Evolutionary conservation across 352 stramenopile species (phyloP).

Genomic region (Pythium dissimile): DNA sequence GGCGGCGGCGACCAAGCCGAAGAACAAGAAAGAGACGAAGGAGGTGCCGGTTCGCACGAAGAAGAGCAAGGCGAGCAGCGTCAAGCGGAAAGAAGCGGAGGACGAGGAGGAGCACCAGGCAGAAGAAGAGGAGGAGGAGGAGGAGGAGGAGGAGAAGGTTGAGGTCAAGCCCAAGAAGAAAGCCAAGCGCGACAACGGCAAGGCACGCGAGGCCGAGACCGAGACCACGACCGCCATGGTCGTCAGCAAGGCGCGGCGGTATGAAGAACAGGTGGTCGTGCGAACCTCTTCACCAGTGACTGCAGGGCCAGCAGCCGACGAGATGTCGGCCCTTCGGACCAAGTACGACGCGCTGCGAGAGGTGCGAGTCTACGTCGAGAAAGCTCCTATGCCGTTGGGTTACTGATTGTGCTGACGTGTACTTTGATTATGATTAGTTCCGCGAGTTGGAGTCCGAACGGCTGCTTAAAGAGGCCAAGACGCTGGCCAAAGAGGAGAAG

Average conservation of each 20-base stretch:
- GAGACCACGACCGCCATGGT: background rate
- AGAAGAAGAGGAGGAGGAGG: background rate
- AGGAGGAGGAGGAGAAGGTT: background rate
- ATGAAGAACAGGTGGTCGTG: slow-evolving; percentile 10
- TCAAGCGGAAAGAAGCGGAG: slow-evolving; percentile 1
- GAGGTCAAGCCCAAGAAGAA: slow-evolving; percentile 4
- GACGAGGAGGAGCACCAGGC: background rate
- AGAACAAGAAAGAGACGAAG: slow-evolving; percentile 22
- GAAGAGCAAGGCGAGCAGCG: background rate
- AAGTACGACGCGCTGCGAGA: slow-evolving; percentile 52
- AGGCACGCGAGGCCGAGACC: background rate
- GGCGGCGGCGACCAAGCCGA: slow-evolving; percentile 4
- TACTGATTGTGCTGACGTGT: background rate
- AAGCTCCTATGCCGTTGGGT: too few relatives aligned
- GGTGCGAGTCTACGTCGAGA: slow-evolving; percentile 21
- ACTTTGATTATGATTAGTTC: slow-evolving; percentile 28
- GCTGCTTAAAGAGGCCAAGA: slow-evolving; percentile 56
- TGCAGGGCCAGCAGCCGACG: background rate
- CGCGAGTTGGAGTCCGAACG: slow-evolving; percentile 61
- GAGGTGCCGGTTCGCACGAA: slow-evolving; percentile 4
- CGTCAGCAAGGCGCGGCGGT: slow-evolving; percentile 6
- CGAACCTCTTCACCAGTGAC: background rate
- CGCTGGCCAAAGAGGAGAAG: slow-evolving; percentile 59
- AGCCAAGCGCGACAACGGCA: background rate
- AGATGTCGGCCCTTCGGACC: slow-evolving; percentile 21